phyloP scores from a whole-genome alignment of 306 rosid genomes.

The Acmispon strigosus region DNA sequence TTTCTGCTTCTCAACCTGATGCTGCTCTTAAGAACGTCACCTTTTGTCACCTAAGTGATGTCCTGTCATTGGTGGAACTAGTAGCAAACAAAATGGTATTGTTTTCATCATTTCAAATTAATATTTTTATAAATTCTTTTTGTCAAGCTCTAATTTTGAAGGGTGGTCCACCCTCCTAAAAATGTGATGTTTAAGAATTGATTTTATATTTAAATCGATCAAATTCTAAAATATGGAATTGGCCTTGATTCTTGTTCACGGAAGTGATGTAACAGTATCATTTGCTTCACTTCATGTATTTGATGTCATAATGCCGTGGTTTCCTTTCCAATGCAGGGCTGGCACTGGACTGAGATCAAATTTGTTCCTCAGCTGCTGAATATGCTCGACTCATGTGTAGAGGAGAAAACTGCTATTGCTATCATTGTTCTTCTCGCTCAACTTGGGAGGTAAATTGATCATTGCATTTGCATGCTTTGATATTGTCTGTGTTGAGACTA shows the following conservation, averaged over 20 bases:
- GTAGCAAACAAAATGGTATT: conserved; percentile 64
- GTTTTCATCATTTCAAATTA: conserved; percentile 20
- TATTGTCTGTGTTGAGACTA: not conserved
- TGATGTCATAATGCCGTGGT: not conserved
- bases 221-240: not conserved
- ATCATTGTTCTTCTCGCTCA: conserved; percentile 72
- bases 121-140: conserved; percentile 2
- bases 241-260: not conserved
- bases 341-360: conserved; percentile 58
- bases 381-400: conserved; percentile 42
- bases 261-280: too few species aligned
- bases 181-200: not conserved
- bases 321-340: conserved; percentile 53
- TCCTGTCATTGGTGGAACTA: conserved; percentile 76
- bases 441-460: conserved; percentile 69
- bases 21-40: not conserved
- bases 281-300: not conserved
- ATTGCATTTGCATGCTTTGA: conserved; percentile 15
- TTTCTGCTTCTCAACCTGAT: conserved; percentile 29
- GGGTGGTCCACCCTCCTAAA: not conserved
- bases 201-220: not conserved
- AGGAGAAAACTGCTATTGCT: conserved; percentile 38
- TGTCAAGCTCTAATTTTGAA: not conserved
- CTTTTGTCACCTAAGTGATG: conserved; percentile 43
- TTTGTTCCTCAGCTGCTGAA: conserved; percentile 56